phyloP scores from a whole-genome alignment of 495 filamentous ascomycete species.

The Evernia prunastri region DNA sequence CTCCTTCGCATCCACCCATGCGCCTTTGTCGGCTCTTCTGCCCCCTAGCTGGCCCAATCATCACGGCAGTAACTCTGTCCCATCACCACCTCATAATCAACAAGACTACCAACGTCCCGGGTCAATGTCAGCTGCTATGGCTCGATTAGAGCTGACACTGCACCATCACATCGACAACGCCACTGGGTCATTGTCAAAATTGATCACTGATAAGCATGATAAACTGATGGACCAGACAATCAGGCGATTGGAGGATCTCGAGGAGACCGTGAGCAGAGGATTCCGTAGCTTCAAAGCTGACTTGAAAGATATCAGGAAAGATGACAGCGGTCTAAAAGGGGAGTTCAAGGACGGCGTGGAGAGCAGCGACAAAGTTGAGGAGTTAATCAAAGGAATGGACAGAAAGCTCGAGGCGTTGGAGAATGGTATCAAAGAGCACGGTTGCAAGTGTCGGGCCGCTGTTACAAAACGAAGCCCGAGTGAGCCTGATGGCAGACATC shows the following conservation, averaged over 20 bases:
- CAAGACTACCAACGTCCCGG: conserved; percentile 23
- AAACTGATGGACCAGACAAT: conserved; percentile 23
- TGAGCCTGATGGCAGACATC: conserved; percentile 5
- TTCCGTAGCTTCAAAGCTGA: conserved; percentile 20
- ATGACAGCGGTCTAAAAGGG: conserved; percentile 11
- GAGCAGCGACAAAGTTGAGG: conserved; percentile 9
- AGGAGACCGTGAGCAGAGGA: conserved; percentile 20
- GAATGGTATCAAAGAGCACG: conserved; percentile 18
- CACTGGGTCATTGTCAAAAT: conserved; percentile 21
- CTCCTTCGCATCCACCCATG: conserved; percentile 20
- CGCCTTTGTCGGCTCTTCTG: conserved; percentile 18
- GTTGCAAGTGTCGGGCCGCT: conserved; percentile 1
- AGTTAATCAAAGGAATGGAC: conserved; percentile 12
- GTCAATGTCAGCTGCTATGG: conserved; percentile 18
- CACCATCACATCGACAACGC: conserved; percentile 27
- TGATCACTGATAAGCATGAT: conserved; percentile 26
- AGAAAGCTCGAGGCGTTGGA: conserved; percentile 18
- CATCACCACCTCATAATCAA: conserved; percentile 25
- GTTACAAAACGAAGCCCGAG: conserved; percentile 6
- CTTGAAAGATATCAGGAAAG: conserved; percentile 19
- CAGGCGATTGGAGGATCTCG: conserved; percentile 20
- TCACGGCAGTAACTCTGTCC: conserved; percentile 23
- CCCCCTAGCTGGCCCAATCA: conserved; percentile 21
- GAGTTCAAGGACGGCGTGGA: conserved; percentile 6
- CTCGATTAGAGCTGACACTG: conserved; percentile 25